Evolutionary conservation across 1,284 basidiomycete genomes (phyloP), one percentile per base, ranked within the genome.

Genomic region (Exobasidium rhododendri): DNA sequence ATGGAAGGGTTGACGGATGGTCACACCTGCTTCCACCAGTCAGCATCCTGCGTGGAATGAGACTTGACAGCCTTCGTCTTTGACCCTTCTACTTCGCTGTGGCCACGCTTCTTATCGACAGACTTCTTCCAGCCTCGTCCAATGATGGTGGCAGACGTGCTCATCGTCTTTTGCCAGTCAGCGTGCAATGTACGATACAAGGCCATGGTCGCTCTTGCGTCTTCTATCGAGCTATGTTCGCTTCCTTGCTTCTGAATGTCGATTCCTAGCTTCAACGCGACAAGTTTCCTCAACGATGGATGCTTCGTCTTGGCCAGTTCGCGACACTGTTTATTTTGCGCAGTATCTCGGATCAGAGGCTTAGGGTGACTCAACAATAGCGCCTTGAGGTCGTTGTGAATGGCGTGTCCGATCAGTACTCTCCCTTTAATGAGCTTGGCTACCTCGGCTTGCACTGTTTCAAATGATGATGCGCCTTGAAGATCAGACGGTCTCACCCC

Each of bases 151-250:
- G 47, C 26, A 20, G 4, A 24, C 2, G 47, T 24, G 52, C 45
- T 51, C 60, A 78, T 53, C 35, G 49, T 43, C 60, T 68, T 28
- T 62, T 97, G 93, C 92, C 92, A 97, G 56, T 86, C 85, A 62
- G 86, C 86, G 74, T 90, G 89, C 79, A 94, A 85, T n/a, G 94
- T 80, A 5, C 92, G 85, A 81, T 91, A 98, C 26, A 97, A 83
- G 0, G 92, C 94, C 92, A 98, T 97, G 0, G 94, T 92, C 0
- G 94, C 93, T 52, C 92, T 85, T 1, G 94, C 94, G 78, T 98
- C 94, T 26, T 88, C 91, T 7, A 74, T 69, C 2, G 71, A 64
- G 44, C 67, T 73, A 59, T 77, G 75, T 46, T 70, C 67, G 24
- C 65, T 58, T 17, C 77, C 74, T 31, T 66, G 59, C 32, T 82